phyloP scores from a whole-genome alignment of 176 grass and related monocot genomes.

The Lolium rigidum region DNA sequence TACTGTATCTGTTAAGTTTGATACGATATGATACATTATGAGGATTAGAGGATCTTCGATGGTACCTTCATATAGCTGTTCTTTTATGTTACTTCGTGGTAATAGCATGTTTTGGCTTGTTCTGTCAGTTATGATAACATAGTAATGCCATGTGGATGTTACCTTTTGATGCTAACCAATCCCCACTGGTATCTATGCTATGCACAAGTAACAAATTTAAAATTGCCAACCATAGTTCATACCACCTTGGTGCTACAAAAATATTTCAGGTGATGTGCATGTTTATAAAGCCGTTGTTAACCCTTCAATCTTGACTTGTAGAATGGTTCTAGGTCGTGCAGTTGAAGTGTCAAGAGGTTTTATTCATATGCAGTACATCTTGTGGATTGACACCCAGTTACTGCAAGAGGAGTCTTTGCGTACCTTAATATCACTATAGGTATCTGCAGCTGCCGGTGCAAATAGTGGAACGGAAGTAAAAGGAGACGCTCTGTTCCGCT shows the following conservation, averaged over 20 bases:
- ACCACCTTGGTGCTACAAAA: neutral
- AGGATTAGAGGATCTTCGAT: neutral
- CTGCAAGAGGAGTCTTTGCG: slow-evolving; percentile 25
- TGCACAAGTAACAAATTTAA: neutral
- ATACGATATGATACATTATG: too few relatives aligned
- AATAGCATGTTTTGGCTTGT: neutral
- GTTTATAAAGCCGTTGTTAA: neutral
- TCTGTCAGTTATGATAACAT: slow-evolving; percentile 2
- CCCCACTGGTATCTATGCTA: neutral
- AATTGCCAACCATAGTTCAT: neutral
- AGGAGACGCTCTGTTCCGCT: slow-evolving; percentile 86
- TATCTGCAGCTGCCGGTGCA: slow-evolving; percentile 62
- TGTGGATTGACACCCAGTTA: neutral
- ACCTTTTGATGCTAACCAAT: neutral
- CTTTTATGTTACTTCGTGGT: neutral
- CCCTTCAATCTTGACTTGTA: neutral
- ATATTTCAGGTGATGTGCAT: neutral
- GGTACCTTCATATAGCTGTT: neutral
- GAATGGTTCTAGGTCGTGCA: slow-evolving; percentile 10
- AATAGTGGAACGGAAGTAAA: slow-evolving; percentile 63
- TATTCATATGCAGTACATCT: slow-evolving; percentile 6
- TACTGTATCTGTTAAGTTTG: neutral
- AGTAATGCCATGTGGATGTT: slow-evolving; percentile 17
- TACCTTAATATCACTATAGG: slow-evolving; percentile 65
- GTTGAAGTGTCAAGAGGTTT: neutral